Evolutionary conservation across 2,329 filamentous ascomycete species (phyloP).

Genomic region (Hyphodiscus sp.): DNA sequence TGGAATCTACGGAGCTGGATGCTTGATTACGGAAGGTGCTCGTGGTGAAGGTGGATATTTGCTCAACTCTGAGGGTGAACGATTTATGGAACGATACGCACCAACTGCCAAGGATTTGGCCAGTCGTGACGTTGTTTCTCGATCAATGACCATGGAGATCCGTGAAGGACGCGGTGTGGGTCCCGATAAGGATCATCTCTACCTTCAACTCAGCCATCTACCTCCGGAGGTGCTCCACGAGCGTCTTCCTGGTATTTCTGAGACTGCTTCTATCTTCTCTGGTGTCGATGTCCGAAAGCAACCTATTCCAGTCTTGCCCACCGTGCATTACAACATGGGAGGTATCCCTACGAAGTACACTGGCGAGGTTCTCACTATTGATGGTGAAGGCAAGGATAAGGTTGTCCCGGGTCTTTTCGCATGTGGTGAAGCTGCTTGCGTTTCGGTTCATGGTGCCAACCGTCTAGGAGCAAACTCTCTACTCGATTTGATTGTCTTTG

Average conservation of each 20-base stretch:
- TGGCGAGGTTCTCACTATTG: conserved; percentile 39
- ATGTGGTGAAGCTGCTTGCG: conserved; percentile 42
- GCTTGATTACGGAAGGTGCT: conserved; percentile 43
- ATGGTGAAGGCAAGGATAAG: conserved; percentile 33
- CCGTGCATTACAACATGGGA: conserved; percentile 46
- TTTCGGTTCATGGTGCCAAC: conserved; percentile 43
- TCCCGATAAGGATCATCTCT: conserved; percentile 40
- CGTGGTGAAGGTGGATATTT: conserved; percentile 44
- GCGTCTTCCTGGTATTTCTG: conserved; percentile 42
- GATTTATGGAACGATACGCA: conserved; percentile 46
- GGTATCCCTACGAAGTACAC: conserved; percentile 44
- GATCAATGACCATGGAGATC: conserved; percentile 44
- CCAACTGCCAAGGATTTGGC: conserved; percentile 44
- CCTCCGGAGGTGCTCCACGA: conserved; percentile 41
- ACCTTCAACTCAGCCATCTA: conserved; percentile 41
- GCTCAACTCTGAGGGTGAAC: conserved; percentile 41
- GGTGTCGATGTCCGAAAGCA: conserved; percentile 41
- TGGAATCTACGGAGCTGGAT: conserved; percentile 44
- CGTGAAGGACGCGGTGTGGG: conserved; percentile 40
- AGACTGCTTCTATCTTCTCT: conserved; percentile 43
- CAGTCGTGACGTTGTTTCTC: conserved; percentile 40
- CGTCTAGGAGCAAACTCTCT: conserved; percentile 42
- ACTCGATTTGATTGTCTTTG: conserved; percentile 44
- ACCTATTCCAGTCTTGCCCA: conserved; percentile 44
- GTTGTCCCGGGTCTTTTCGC: conserved; percentile 41